phyloP scores from a whole-genome alignment of 2,329 filamentous ascomycete species.

The Fusarium subglutinans region DNA sequence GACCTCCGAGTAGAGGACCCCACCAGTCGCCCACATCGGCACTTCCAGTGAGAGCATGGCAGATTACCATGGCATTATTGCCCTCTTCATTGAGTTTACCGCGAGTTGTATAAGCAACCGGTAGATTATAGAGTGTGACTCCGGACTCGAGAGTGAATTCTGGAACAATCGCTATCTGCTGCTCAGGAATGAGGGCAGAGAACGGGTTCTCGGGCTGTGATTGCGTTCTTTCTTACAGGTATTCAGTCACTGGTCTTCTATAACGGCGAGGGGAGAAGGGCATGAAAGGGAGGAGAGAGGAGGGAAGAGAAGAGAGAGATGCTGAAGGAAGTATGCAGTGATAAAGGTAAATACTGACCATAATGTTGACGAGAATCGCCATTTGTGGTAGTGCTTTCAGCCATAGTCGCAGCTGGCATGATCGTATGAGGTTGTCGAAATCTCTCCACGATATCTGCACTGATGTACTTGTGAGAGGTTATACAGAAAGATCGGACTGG shows the following conservation, averaged over 20 bases:
- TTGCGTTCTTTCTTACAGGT: constrained; percentile 70
- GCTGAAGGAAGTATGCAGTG: background rate
- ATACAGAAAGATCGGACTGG: constrained; percentile 23
- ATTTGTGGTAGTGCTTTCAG: constrained; percentile 32
- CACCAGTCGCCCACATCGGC: constrained; percentile 90
- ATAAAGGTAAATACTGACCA: constrained; percentile 43
- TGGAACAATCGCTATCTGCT: constrained; percentile 86
- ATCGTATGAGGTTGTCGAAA: constrained; percentile 1
- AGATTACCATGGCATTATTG: constrained; percentile 79
- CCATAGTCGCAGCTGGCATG: constrained; percentile 38
- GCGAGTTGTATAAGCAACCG: constrained; percentile 73
- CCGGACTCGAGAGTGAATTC: constrained; percentile 94
- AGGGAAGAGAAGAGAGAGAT: background rate
- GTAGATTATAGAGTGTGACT: constrained; percentile 79
- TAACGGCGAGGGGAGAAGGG: background rate
- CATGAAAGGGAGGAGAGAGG: background rate
- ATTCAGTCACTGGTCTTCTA: constrained; percentile 66
- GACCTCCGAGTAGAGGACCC: constrained; percentile 82
- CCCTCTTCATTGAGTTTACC: constrained; percentile 67
- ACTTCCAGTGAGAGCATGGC: constrained; percentile 86
- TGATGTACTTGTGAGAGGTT: constrained; percentile 4
- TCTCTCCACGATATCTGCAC: background rate
- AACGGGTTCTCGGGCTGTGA: constrained; percentile 93
- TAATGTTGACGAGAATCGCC: constrained; percentile 38
- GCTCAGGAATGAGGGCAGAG: constrained; percentile 84